Percentiles rank a stretch among this genome's conserved stretches.
These are phyloP conservation scores for Leucoagaricus sp. DNA, from an alignment of 1,284 basidiomycete species.

Conservation along the genomic window DNA sequence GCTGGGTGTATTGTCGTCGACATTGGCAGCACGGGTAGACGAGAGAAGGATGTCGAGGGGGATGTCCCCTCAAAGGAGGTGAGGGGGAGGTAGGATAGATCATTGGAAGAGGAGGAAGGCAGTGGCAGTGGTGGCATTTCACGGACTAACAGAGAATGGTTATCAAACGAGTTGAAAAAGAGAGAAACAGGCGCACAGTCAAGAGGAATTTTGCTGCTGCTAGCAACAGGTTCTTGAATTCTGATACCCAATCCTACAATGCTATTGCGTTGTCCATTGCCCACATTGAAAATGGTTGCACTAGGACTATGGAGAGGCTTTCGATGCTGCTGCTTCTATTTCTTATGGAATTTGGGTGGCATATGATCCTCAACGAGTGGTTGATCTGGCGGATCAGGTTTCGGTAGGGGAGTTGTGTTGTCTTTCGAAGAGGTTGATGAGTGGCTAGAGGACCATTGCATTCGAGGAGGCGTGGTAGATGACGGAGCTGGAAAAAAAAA, in stretches of 20 bases:
- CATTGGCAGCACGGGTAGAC: slow-evolving; percentile 3
- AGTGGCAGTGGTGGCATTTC: slow-evolving; percentile 10
- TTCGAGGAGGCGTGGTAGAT: background rate
- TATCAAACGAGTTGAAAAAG: background rate
- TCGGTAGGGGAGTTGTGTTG: slow-evolving; percentile 8
- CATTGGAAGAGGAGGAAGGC: background rate
- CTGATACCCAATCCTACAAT: slow-evolving; percentile 21
- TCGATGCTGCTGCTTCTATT: slow-evolving; percentile 36
- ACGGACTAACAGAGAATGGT: background rate
- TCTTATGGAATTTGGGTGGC: slow-evolving; percentile 67
- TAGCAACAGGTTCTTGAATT: slow-evolving; percentile 13
- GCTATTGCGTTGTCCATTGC: no score
- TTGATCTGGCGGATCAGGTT: slow-evolving; percentile 20
- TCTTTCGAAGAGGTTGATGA: background rate
- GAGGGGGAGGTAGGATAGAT: slow-evolving; percentile 2
- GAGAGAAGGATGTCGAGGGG: slow-evolving; percentile 6
- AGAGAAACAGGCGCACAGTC: background rate
- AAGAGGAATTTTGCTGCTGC: background rate
- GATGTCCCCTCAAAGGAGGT: background rate
- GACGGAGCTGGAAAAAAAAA: background rate
- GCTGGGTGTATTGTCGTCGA: background rate
- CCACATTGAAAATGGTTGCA: no score
- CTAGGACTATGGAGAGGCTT: no score
- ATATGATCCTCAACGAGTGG: slow-evolving; percentile 40
- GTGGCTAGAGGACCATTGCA: background rate